Conservation (phyloP, 163 green algal species). For the Prototheca cutis region DNA sequence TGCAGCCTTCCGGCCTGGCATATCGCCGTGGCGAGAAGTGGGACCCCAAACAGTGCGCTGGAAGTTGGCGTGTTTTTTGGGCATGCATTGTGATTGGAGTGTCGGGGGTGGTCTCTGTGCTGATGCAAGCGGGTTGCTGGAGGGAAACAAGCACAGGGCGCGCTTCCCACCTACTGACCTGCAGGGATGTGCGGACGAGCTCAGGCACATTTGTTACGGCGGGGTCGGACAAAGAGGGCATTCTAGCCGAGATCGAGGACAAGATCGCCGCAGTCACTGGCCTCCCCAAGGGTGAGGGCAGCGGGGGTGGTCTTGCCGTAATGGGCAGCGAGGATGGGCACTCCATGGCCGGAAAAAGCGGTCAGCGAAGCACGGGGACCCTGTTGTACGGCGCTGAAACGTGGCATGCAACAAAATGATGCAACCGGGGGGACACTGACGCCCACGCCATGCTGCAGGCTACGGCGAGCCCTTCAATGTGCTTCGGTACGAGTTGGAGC, state of each 20-base stretch:
- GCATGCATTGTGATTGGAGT: neutral
- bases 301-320: neutral
- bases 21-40: slow-evolving; percentile 33
- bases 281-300: slow-evolving; percentile 16
- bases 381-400: no score
- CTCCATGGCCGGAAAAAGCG: no score
- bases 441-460: neutral
- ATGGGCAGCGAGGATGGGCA: neutral
- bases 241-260: slow-evolving; percentile 46
- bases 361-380: no score
- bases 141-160: no score
- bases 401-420: no score
- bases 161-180: no score
- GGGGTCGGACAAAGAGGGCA: slow-evolving; percentile 26
- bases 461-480: slow-evolving; percentile 62
- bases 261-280: slow-evolving; percentile 39
- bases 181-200: slow-evolving; percentile 41
- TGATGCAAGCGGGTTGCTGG: no score
- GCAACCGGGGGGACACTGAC: no score
- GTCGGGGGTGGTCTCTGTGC: no score
- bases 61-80: neutral
- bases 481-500: slow-evolving; percentile 53
- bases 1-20: slow-evolving; percentile 36
- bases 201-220: slow-evolving; percentile 40
- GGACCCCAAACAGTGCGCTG: slow-evolving; percentile 14